Evolutionary conservation across 1,284 basidiomycete species (phyloP), one percentile per base, ranked within the genome.

Genomic region (Phlebopus sp.): DNA sequence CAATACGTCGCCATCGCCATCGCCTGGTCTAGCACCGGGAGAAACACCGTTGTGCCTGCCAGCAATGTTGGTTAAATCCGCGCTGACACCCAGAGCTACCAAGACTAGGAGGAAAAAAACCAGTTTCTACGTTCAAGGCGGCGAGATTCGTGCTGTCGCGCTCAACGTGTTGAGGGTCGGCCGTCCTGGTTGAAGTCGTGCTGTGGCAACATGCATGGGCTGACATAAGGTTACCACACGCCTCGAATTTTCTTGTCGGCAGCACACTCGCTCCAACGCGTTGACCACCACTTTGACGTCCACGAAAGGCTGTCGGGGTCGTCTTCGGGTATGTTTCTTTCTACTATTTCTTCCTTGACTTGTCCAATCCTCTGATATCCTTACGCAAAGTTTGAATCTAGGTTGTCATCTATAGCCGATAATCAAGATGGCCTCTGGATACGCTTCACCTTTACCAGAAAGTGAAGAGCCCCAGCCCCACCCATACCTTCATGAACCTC

Each of bases 401-500:
- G 49, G 52, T 58, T 54, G 49, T 63, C 54, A 44, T 53, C 54
- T 46, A 25, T 32, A 25, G 27, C 55, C 54, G 64, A 65, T 68
- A 50, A 59, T 64, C 66, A 53, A 46, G 68, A 67, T 67, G 65
- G 66, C 65, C 47, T 67, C 64, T 44, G 65, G 67, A 67, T 70
- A 69, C 55, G 52, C 54, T 47, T 63, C 62, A 39, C 68, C 57
- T 15, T 27, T 62, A 44, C 65, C 63, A 62, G 64, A 69, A 52
- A 50, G 46, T 23, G 65, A 67, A 44, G 54, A 48, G 40, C 63
- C 62, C 51, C 58, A 64, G 42, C 70, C 70, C 44, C 88, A 91
- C 60, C 88, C 88, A 35, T 90, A 87, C 69, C 77, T 91, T 55
- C 83, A 85, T 61, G 87, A 90, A 60, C 86, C 88, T 25, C 61